A percentile compares a stretch with the other conserved stretches of the same genome.
Conservation (phyloP, 176 grass and related monocot genomes). For the Themeda triandra region DNA sequence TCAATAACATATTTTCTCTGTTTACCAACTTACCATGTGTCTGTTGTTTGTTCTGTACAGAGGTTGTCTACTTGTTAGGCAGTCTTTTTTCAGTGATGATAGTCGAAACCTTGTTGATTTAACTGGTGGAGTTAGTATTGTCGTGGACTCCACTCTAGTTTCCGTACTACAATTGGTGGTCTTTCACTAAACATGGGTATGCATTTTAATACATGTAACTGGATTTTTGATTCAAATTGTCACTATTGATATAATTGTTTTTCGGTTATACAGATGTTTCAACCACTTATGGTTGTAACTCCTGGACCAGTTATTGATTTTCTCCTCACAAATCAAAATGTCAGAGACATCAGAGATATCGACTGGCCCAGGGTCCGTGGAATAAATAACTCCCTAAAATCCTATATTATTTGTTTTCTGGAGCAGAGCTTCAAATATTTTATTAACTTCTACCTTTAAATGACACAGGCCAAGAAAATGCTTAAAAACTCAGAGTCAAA, state of each 20-base stretch:
- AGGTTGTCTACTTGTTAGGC: conserved; percentile 62
- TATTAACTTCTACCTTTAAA: conserved; percentile 8
- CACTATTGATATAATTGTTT: conserved; percentile 10
- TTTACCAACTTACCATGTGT: conserved; percentile 12
- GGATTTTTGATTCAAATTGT: conserved; percentile 21
- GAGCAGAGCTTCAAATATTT: conserved; percentile 9
- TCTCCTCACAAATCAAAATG: conserved; percentile 79
- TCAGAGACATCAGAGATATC: conserved; percentile 55
- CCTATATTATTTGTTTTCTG: conserved; percentile 13
- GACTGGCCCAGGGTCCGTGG: conserved; percentile 76
- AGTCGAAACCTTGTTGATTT: conserved; percentile 66
- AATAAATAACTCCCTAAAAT: neutral
- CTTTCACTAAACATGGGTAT: conserved; percentile 69
- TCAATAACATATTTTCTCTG: neutral
- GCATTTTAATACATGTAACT: conserved; percentile 14
- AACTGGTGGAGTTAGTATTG: conserved; percentile 56
- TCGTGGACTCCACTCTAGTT: conserved; percentile 74
- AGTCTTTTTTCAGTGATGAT: conserved; percentile 70
- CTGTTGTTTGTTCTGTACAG: conserved; percentile 38
- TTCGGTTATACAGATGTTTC: conserved; percentile 71
- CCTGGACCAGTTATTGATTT: conserved; percentile 88
- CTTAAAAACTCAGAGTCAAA: conserved; percentile 82
- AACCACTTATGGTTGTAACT: conserved; percentile 85
- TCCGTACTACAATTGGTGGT: conserved; percentile 46
- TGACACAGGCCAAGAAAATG: conserved; percentile 76